phyloP scores from a whole-genome alignment of 495 filamentous ascomycete species.

The Penicillium herquei region DNA sequence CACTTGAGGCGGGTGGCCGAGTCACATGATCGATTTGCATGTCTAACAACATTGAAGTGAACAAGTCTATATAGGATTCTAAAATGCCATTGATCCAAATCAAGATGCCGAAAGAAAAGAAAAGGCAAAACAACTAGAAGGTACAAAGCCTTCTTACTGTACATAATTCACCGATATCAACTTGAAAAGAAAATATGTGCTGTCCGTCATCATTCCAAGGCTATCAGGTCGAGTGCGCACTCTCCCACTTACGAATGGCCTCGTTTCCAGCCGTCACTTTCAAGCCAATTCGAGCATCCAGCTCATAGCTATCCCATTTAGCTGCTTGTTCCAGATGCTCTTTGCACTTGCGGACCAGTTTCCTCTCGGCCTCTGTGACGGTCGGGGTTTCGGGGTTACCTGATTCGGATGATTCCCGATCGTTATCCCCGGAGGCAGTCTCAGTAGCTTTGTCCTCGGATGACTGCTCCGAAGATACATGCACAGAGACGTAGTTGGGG shows the following conservation, averaged over 20 bases:
- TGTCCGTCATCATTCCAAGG: not conserved
- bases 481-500: conserved; percentile 32
- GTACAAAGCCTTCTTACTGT: not conserved
- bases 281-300: conserved; percentile 83
- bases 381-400: conserved; percentile 1
- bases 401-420: not conserved
- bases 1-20: not conserved
- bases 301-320: conserved; percentile 79
- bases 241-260: conserved; percentile 69
- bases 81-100: not conserved
- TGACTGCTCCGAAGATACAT: conserved; percentile 19
- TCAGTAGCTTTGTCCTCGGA: conserved; percentile 10
- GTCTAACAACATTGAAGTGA: too few relatives aligned
- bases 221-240: conserved; percentile 17
- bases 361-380: conserved; percentile 42
- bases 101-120: not conserved
- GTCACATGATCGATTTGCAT: not conserved
- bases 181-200: not conserved
- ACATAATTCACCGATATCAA: not conserved
- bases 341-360: conserved; percentile 63
- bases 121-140: not conserved
- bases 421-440: conserved; percentile 9
- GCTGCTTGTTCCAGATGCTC: conserved; percentile 74
- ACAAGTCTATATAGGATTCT: too few relatives aligned
- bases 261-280: conserved; percentile 78